These are phyloP conservation scores for Aspergillus sp. DNA, from an alignment of 2,329 filamentous ascomycete species.

Conservation along the genomic window DNA sequence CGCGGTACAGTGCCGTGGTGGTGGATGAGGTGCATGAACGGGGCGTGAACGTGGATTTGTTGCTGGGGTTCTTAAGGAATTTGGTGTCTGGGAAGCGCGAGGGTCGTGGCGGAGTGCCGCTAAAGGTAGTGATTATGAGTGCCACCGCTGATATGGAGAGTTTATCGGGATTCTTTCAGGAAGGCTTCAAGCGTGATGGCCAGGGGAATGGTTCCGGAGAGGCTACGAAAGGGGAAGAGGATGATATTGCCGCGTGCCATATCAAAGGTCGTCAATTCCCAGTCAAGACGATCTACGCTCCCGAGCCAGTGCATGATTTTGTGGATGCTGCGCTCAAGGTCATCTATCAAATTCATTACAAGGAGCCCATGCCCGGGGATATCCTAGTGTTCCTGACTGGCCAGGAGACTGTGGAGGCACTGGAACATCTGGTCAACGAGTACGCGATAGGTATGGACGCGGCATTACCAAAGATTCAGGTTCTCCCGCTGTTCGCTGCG, in stretches of 20 bases:
- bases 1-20: slow-evolving; percentile 78
- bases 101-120: slow-evolving; percentile 60
- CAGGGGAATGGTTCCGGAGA: slow-evolving; percentile 3
- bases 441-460: slow-evolving; percentile 64
- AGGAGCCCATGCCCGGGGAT: slow-evolving; percentile 87
- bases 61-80: slow-evolving; percentile 79
- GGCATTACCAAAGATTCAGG: slow-evolving; percentile 59
- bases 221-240: slow-evolving; percentile 7
- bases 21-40: slow-evolving; percentile 97
- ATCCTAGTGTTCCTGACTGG: slow-evolving; percentile 87
- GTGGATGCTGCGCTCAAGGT: slow-evolving; percentile 71
- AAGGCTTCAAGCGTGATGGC: slow-evolving; percentile 16
- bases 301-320: slow-evolving; percentile 67
- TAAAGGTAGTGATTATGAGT: slow-evolving; percentile 95
- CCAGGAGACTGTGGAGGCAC: slow-evolving; percentile 81
- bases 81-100: slow-evolving; percentile 53
- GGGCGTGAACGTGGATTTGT: slow-evolving; percentile 85
- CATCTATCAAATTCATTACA: slow-evolving; percentile 77
- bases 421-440: slow-evolving; percentile 73
- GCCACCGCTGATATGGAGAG: slow-evolving; percentile 83
- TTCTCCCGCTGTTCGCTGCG: slow-evolving; percentile 81
- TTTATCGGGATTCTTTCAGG: slow-evolving; percentile 64
- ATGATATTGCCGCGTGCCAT: slow-evolving; percentile 49
- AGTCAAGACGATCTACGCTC: slow-evolving; percentile 68
- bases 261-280: slow-evolving; percentile 84